A percentile compares a stretch with the other conserved stretches of the same genome.
phyloP scores from a whole-genome alignment of 129 eudicot genomes.

The Lactuca sativa region DNA sequence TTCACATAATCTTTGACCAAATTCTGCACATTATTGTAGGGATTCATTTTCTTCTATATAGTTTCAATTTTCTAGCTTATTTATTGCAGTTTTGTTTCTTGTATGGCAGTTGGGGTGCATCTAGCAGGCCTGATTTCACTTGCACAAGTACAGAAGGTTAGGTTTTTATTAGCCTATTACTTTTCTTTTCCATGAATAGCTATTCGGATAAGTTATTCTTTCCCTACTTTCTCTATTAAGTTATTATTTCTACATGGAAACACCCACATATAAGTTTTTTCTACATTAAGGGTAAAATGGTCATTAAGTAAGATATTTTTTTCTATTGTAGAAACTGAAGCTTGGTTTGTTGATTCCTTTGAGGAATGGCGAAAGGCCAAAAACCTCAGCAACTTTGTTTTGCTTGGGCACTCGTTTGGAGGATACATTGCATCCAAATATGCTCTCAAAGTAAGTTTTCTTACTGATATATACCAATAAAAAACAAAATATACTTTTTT shows the following conservation, averaged over 20 bases:
- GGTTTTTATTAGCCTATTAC: constrained; percentile 22
- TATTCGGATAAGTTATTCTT: too few relatives aligned
- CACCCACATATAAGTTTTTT: too few relatives aligned
- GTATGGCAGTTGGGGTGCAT: constrained; percentile 92
- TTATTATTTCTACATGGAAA: too few relatives aligned
- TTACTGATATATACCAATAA: constrained; percentile 6
- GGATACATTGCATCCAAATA: constrained; percentile 96
- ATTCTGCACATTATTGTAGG: background rate
- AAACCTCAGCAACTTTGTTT: constrained; percentile 82
- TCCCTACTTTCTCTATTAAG: too few relatives aligned
- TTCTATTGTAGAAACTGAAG: constrained; percentile 80
- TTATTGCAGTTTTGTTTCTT: constrained; percentile 10
- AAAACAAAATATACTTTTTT: background rate
- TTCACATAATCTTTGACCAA: background rate
- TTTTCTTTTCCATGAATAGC: background rate
- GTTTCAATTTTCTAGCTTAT: constrained; percentile 4
- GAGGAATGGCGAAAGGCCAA: constrained; percentile 98
- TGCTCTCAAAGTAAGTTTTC: constrained; percentile 67
- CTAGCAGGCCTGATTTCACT: constrained; percentile 97
- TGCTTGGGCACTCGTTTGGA: constrained; percentile 97
- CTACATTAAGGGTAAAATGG: background rate
- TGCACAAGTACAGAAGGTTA: constrained; percentile 97
- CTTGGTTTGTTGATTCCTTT: constrained; percentile 95
- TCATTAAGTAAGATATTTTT: background rate
- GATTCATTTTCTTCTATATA: constrained; percentile 4